phyloP scores from a whole-genome alignment of 1,284 basidiomycete genomes.

The Trametes versicolor region DNA sequence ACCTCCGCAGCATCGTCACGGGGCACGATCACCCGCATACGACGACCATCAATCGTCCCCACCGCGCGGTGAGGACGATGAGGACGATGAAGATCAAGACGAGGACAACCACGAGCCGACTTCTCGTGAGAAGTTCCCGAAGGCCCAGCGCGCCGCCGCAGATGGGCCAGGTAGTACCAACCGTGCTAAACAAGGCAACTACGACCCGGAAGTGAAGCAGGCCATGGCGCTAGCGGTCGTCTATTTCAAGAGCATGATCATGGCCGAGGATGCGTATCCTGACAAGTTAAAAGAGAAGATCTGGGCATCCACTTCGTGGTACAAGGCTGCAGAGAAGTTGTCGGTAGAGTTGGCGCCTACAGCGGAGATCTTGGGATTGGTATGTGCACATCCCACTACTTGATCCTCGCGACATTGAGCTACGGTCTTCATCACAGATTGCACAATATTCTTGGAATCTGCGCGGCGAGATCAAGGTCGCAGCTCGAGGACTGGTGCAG shows the following conservation, averaged over 20 bases:
- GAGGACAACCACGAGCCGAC: too few species aligned
- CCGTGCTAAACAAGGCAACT: neutral
- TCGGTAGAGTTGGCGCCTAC: neutral
- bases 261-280: neutral
- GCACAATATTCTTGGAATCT: slow-evolving; percentile 11
- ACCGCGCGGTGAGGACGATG: too few species aligned
- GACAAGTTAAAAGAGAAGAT: neutral
- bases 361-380: neutral
- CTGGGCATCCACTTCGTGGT: neutral
- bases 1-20: too few species aligned
- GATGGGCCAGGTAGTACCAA: too few species aligned
- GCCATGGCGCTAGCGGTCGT: neutral
- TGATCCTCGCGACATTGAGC: too few species aligned
- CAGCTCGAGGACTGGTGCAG: neutral
- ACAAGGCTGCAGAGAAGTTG: neutral
- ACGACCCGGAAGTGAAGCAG: slow-evolving; percentile 1
- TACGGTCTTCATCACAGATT: neutral
- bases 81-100: too few species aligned
- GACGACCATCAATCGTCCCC: too few species aligned
- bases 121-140: too few species aligned
- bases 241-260: neutral
- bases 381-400: neutral
- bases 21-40: too few species aligned
- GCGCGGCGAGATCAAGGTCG: slow-evolving; percentile 14
- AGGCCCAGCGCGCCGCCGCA: too few species aligned